Conservation (phyloP, 2,329 filamentous ascomycete genomes). For the Colletotrichum sp. region DNA sequence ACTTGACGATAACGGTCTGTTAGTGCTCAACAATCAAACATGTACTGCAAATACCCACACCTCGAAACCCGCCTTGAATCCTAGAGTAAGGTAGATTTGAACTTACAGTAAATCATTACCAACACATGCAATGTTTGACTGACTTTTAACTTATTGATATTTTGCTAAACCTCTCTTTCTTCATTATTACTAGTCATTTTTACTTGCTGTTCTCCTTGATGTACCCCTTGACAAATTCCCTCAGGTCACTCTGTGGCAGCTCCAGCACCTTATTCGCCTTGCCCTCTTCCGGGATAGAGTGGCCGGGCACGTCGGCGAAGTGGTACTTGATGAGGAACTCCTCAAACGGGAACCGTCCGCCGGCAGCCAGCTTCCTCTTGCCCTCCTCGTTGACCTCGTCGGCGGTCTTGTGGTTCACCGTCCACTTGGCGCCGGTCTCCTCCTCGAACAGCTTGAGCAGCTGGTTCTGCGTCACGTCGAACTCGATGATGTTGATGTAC, state of each 20-base stretch:
- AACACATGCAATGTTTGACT: background rate
- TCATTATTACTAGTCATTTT: background rate
- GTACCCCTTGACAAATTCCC: background rate
- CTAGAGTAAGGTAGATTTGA: background rate
- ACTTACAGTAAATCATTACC: background rate
- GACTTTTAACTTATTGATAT: background rate
- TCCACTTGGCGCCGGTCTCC: slow-evolving; percentile 55
- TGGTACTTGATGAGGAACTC: slow-evolving; percentile 11
- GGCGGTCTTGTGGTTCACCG: slow-evolving; percentile 41
- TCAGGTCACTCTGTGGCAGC: slow-evolving; percentile 10
- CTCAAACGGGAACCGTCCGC: slow-evolving; percentile 23
- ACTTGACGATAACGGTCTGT: background rate
- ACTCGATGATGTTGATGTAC: slow-evolving; percentile 62
- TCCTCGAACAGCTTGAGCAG: slow-evolving; percentile 58
- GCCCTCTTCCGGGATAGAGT: slow-evolving; percentile 10
- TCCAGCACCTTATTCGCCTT: slow-evolving; percentile 17
- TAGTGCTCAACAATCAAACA: background rate
- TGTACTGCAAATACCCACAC: background rate
- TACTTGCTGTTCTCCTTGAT: background rate
- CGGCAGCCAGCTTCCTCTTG: slow-evolving; percentile 39
- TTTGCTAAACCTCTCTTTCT: background rate
- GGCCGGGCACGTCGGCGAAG: slow-evolving; percentile 8
- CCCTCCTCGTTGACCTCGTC: slow-evolving; percentile 40
- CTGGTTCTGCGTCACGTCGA: slow-evolving; percentile 63
- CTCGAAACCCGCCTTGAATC: background rate